Percentiles rank a stretch among this genome's conserved stretches.
phyloP scores from a whole-genome alignment of 768 basidiomycete genomes.

The Tylopilus vinaceipallidus region DNA sequence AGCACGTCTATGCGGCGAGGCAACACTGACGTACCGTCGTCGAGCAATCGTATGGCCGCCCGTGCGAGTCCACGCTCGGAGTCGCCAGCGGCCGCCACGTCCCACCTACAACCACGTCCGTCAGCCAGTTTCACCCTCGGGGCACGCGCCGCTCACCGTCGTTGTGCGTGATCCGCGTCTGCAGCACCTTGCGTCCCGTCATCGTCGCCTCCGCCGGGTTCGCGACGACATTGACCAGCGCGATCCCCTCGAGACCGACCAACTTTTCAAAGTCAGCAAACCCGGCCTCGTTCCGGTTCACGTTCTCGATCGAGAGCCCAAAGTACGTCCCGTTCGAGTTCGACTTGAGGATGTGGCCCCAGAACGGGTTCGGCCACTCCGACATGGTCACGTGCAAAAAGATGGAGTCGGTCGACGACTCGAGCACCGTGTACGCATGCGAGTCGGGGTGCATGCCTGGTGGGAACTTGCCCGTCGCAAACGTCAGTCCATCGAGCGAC shows the following conservation, averaged over 20 bases:
- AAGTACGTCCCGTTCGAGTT: conserved; percentile 99
- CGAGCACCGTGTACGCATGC: conserved; percentile 90
- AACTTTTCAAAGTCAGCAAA: conserved; percentile 99
- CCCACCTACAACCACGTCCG: conserved; percentile 49
- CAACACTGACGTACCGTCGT: conserved; percentile 62
- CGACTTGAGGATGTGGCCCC: conserved; percentile 92
- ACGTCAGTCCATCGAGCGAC: conserved; percentile 85
- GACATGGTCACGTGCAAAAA: conserved; percentile 97
- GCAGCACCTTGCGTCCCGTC: conserved; percentile 69
- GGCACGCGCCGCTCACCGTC: conserved; percentile 58
- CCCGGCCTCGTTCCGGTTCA: conserved; percentile 84
- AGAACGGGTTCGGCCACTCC: conserved; percentile 65
- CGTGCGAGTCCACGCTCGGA: conserved; percentile 73
- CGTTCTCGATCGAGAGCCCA: conserved; percentile 79
- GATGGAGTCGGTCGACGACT: conserved; percentile 89
- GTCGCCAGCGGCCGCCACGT: conserved; percentile 84
- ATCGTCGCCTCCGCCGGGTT: conserved; percentile 76
- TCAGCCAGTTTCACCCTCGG: no score
- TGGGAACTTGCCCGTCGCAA: conserved; percentile 87
- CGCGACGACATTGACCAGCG: conserved; percentile 85
- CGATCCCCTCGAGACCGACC: conserved; percentile 93
- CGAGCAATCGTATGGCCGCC: conserved; percentile 66
- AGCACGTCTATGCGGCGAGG: no score
- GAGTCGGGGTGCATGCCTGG: conserved; percentile 71
- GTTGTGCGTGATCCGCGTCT: conserved; percentile 92